phyloP scores from a whole-genome alignment of 176 grass and related monocot genomes.

The Rhipidocladum racemiflorum region DNA sequence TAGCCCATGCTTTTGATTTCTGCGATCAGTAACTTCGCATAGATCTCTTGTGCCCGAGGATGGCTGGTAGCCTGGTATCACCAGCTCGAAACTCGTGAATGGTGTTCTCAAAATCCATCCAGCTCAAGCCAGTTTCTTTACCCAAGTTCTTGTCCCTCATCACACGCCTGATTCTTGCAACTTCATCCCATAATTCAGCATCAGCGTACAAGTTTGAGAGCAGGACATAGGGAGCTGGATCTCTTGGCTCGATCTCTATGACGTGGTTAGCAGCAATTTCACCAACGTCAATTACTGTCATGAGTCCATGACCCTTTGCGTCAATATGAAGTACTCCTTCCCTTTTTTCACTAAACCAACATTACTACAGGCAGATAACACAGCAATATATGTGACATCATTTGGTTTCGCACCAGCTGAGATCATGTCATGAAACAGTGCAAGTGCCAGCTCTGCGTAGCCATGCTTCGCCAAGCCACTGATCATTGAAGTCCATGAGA shows the following conservation, averaged over 20 bases:
- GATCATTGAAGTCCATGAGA: constrained; percentile 92
- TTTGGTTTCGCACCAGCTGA: constrained; percentile 64
- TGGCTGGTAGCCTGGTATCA: constrained; percentile 65
- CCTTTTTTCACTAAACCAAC: constrained; percentile 66
- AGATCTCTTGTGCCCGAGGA: constrained; percentile 58
- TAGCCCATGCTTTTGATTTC: constrained; percentile 71
- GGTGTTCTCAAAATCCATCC: constrained; percentile 70
- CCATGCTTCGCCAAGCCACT: constrained; percentile 89
- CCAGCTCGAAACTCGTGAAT: constrained; percentile 77
- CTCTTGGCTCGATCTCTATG: constrained; percentile 60
- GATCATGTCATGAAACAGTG: constrained; percentile 62
- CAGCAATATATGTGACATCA: constrained; percentile 74
- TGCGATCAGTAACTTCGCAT: constrained; percentile 54
- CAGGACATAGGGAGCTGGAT: constrained; percentile 80
- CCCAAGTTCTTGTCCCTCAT: constrained; percentile 75
- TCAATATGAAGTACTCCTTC: constrained; percentile 65
- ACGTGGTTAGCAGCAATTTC: constrained; percentile 61
- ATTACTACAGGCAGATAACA: constrained; percentile 84
- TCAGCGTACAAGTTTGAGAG: constrained; percentile 89
- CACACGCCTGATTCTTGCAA: constrained; percentile 53
- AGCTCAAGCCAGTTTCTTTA: constrained; percentile 88
- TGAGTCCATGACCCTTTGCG: constrained; percentile 55
- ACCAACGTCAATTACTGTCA: constrained; percentile 54
- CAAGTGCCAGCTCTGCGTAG: constrained; percentile 41
- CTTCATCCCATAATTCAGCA: constrained; percentile 74